A percentile compares a stretch with the other conserved stretches of the same genome.
Conservation (phyloP, 768 basidiomycete species). For the Clavaria fumosa region DNA sequence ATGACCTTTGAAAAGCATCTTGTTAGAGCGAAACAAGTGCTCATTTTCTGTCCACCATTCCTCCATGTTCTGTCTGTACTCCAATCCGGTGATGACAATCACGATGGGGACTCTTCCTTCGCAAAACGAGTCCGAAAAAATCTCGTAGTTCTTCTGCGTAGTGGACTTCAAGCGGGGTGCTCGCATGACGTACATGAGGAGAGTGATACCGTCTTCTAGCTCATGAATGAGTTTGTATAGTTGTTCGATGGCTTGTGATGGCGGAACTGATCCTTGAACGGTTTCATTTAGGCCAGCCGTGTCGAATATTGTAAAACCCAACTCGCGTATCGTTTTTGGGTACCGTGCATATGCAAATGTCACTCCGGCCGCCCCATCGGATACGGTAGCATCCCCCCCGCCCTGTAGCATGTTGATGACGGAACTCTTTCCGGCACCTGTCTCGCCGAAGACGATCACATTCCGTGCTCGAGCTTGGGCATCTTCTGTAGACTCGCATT, state of each 20-base stretch:
- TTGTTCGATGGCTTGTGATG: constrained; percentile 17
- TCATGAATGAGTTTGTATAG: constrained; percentile 21
- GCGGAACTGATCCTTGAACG: constrained; percentile 15
- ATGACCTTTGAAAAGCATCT: constrained; percentile 15
- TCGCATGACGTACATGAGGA: constrained; percentile 27
- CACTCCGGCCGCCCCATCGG: neutral
- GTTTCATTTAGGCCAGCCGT: constrained; percentile 22
- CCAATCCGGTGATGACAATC: constrained; percentile 25
- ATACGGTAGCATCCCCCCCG: constrained; percentile 11
- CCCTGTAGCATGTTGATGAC: constrained; percentile 20
- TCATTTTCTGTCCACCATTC: constrained; percentile 18
- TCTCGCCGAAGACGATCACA: constrained; percentile 9
- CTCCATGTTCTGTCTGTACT: constrained; percentile 16
- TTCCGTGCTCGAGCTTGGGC: too few species aligned
- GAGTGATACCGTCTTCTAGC: constrained; percentile 20
- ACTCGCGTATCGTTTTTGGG: constrained; percentile 7
- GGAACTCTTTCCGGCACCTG: constrained; percentile 18
- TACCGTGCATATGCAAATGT: neutral
- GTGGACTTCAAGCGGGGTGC: constrained; percentile 19
- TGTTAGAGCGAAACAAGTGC: constrained; percentile 12
- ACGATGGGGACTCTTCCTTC: too few species aligned
- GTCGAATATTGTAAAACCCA: constrained; percentile 17
- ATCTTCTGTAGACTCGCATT: too few species aligned
- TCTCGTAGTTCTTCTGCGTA: constrained; percentile 24
- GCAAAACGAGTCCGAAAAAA: too few species aligned